Percentiles rank a stretch among this genome's conserved stretches.
These are phyloP conservation scores for Nicotiana rustica DNA, from an alignment of 305 asterid genomes.

Conservation along the genomic window DNA sequence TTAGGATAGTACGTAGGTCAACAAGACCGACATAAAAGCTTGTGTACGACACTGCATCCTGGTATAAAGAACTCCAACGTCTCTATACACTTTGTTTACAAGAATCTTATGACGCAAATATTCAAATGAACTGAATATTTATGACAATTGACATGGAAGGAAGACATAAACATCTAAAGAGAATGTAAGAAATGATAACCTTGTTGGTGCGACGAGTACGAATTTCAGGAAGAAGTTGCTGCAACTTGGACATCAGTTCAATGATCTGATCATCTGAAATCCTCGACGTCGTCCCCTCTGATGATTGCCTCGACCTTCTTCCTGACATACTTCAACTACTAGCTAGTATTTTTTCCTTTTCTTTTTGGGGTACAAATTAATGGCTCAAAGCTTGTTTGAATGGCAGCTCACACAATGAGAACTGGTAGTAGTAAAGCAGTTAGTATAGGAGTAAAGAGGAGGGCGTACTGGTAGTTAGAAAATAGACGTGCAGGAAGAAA, in stretches of 20 bases:
- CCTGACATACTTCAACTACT: slow-evolving; percentile 36
- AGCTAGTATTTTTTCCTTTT: not conserved
- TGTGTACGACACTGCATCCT: too few species aligned
- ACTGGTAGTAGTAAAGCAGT: not conserved
- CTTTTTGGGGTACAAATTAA: not conserved
- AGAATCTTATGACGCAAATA: too few species aligned
- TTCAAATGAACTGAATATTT: too few species aligned
- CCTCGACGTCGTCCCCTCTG: slow-evolving; percentile 37
- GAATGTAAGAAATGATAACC: slow-evolving; percentile 20
- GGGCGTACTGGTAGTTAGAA: slow-evolving; percentile 34
- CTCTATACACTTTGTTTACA: too few species aligned
- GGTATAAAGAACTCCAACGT: too few species aligned
- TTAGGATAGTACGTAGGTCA: too few species aligned
- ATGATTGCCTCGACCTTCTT: slow-evolving; percentile 39
- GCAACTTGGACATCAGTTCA: slow-evolving; percentile 41
- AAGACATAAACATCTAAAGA: not conserved
- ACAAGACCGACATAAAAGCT: too few species aligned
- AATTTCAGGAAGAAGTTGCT: slow-evolving; percentile 42
- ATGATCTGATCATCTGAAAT: slow-evolving; percentile 43
- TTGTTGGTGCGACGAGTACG: slow-evolving; percentile 39
- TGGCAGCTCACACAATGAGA: not conserved
- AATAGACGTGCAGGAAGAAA: slow-evolving; percentile 6
- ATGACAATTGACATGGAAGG: too few species aligned
- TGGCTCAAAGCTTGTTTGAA: not conserved
- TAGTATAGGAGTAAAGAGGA: not conserved